Evolutionary conservation across 306 rosid genomes (phyloP).

Genomic region (Rosa persica): DNA sequence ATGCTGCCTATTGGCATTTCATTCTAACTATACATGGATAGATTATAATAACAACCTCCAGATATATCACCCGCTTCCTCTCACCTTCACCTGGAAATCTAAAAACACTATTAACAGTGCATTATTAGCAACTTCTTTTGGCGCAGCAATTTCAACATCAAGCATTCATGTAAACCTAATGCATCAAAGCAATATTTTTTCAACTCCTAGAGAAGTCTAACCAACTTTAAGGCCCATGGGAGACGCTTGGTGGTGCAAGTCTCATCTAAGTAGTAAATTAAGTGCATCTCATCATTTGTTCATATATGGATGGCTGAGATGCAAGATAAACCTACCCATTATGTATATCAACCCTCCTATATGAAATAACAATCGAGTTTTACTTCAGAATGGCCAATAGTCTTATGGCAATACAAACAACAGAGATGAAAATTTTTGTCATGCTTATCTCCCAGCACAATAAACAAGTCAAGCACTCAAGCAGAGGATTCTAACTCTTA

Average conservation of each 20-base stretch:
- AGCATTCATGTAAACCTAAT: background rate
- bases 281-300: background rate
- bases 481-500: background rate
- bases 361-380: background rate
- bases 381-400: background rate
- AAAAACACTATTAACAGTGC: background rate
- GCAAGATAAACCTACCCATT: background rate
- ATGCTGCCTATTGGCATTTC: background rate
- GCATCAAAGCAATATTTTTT: background rate
- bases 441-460: background rate
- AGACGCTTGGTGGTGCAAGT: background rate
- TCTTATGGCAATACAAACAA: background rate
- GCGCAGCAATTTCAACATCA: background rate
- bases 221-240: background rate
- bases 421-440: background rate
- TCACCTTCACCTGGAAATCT: background rate
- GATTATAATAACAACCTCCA: background rate
- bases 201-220: background rate
- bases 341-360: background rate
- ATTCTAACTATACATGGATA: background rate
- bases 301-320: background rate
- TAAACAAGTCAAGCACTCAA: background rate
- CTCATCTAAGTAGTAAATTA: background rate
- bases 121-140: background rate
- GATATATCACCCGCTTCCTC: slow-evolving; percentile 5